Percentiles rank a stretch among this genome's conserved stretches.
Conservation (phyloP, 2,329 filamentous ascomycete genomes). For the Fusarium bulbicola region DNA sequence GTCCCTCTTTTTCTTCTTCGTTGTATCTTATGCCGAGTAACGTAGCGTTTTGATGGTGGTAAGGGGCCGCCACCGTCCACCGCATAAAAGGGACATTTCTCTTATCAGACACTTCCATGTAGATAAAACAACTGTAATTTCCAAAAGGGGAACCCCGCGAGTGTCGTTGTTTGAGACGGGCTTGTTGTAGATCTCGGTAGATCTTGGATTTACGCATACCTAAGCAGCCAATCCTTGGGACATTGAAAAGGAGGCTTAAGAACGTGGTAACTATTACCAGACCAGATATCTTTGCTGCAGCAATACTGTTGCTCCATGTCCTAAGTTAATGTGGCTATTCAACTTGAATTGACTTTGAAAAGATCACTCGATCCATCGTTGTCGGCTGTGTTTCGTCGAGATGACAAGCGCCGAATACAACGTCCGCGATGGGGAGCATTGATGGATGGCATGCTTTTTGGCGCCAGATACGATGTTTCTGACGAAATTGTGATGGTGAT, state of each 20-base stretch:
- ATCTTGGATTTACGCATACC: slow-evolving; percentile 17
- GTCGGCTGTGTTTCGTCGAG: neutral
- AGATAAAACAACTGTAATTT: slow-evolving; percentile 24
- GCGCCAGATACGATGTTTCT: neutral
- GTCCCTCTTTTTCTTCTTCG: slow-evolving; percentile 25
- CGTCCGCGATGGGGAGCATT: neutral
- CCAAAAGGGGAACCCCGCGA: neutral
- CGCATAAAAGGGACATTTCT: slow-evolving; percentile 6
- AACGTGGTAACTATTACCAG: slow-evolving; percentile 1
- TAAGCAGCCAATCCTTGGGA: neutral
- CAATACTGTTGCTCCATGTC: neutral
- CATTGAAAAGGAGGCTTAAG: slow-evolving; percentile 8
- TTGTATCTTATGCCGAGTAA: neutral
- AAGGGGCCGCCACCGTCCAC: slow-evolving; percentile 7
- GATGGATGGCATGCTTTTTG: neutral
- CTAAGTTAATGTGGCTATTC: neutral
- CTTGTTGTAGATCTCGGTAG: slow-evolving; percentile 25
- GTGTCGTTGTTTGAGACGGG: neutral
- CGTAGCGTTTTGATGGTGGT: neutral
- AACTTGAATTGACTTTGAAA: slow-evolving; percentile 1
- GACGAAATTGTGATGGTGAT: slow-evolving; percentile 17
- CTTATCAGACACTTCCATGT: slow-evolving; percentile 5
- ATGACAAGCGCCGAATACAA: neutral
- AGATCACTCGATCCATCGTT: slow-evolving; percentile 11
- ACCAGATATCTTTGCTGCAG: neutral